These are phyloP conservation scores for Teratosphaeria gauchensis DNA, from an alignment of 2,329 filamentous ascomycete genomes.

Conservation along the genomic window DNA sequence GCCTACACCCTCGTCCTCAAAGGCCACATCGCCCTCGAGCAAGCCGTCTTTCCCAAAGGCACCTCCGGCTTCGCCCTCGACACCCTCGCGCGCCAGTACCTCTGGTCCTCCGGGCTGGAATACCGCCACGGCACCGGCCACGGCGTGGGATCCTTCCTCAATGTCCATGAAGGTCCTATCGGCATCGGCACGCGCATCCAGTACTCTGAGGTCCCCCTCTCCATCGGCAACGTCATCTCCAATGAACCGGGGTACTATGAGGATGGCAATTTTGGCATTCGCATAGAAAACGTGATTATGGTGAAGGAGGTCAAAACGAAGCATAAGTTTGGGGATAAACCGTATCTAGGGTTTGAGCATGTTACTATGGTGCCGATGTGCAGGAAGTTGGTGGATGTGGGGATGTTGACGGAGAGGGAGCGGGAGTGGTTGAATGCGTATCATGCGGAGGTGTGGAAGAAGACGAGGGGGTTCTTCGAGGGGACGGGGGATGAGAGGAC, in stretches of 20 bases:
- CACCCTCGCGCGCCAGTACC: conserved; percentile 73
- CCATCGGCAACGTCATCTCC: conserved; percentile 89
- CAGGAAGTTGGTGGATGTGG: conserved; percentile 70
- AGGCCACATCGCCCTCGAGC: conserved; percentile 81
- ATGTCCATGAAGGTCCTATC: conserved; percentile 95
- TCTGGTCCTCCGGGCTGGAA: conserved; percentile 89
- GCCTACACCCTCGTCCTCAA: conserved; percentile 92
- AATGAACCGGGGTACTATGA: conserved; percentile 96
- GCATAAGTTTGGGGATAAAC: conserved; percentile 84
- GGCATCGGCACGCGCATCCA: conserved; percentile 88
- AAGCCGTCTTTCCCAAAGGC: conserved; percentile 83
- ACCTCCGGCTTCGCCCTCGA: conserved; percentile 91
- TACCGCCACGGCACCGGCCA: conserved; percentile 96
- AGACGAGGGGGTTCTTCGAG: conserved; percentile 69
- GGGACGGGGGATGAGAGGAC: conserved; percentile 59
- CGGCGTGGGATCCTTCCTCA: conserved; percentile 87
- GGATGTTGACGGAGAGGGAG: conserved; percentile 62
- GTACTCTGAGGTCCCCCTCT: conserved; percentile 80
- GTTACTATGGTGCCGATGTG: conserved; percentile 97
- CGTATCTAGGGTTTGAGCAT: conserved; percentile 90
- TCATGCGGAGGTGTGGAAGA: conserved; percentile 68
- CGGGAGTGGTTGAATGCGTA: conserved; percentile 82
- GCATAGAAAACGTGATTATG: conserved; percentile 93
- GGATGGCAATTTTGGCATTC: conserved; percentile 86
- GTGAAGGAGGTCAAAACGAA: conserved; percentile 80